These are phyloP conservation scores for Achaetomium macrosporum DNA, from an alignment of 2,329 filamentous ascomycete species.

Conservation along the genomic window DNA sequence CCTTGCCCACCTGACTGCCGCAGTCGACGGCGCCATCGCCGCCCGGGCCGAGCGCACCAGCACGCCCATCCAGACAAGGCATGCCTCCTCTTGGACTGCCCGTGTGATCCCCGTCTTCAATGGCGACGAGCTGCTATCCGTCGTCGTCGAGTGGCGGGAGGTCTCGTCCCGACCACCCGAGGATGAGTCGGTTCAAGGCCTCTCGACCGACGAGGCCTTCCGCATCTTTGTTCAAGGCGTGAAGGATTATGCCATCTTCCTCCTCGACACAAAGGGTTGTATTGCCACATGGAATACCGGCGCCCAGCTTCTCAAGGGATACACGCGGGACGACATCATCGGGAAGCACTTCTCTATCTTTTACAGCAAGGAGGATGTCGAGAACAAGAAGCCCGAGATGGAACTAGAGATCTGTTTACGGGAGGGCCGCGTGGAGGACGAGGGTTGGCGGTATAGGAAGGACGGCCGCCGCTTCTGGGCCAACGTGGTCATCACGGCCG, in stretches of 20 bases:
- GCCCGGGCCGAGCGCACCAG: slow-evolving; percentile 24
- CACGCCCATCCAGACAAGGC: slow-evolving; percentile 19
- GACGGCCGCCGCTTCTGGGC: slow-evolving; percentile 56
- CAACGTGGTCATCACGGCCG: slow-evolving; percentile 53
- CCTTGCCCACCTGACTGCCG: slow-evolving; percentile 23
- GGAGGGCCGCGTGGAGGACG: slow-evolving; percentile 52
- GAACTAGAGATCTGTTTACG: slow-evolving; percentile 48
- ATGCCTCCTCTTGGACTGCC: slow-evolving; percentile 28
- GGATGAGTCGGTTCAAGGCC: slow-evolving; percentile 23
- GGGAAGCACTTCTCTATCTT: slow-evolving; percentile 54
- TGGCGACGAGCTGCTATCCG: slow-evolving; percentile 26
- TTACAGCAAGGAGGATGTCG: slow-evolving; percentile 47
- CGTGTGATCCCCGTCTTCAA: slow-evolving; percentile 31
- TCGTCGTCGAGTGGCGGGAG: slow-evolving; percentile 31
- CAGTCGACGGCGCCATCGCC: slow-evolving; percentile 29
- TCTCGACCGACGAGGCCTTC: slow-evolving; percentile 43
- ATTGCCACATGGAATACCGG: slow-evolving; percentile 55
- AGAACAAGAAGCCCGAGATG: slow-evolving; percentile 42
- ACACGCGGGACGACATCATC: slow-evolving; percentile 47
- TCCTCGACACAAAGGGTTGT: slow-evolving; percentile 50
- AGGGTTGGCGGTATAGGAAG: slow-evolving; percentile 54
- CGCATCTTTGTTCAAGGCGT: slow-evolving; percentile 57
- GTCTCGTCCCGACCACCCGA: slow-evolving; percentile 9
- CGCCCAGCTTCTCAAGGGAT: slow-evolving; percentile 51
- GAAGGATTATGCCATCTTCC: slow-evolving; percentile 59